Evolutionary conservation across 306 rosid species (phyloP), one percentile per base, ranked within the genome.

Genomic region (Ziziphus jujuba): DNA sequence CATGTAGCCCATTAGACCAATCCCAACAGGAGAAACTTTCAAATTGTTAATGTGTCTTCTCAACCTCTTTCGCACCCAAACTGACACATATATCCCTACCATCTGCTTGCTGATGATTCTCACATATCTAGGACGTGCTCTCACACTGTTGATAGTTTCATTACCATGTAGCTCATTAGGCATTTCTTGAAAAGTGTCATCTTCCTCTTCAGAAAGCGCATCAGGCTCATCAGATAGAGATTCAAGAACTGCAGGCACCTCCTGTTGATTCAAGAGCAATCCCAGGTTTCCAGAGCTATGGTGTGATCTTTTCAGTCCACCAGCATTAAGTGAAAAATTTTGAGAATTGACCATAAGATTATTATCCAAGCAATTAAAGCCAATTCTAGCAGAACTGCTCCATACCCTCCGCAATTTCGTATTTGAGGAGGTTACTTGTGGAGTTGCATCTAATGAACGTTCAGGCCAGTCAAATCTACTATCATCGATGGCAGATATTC

Each of bases 1-100:
- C 91, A 93, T 84, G 90, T 88, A 93, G 22, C 99, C 99, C 99
- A 93, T 90, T 34, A 90, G 84, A 67, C 99, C 99, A 81, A 88
- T 85, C 50, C 99, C 99, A 79, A 93, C 99, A 1, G 91, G 90
- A 17, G 91, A 90, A 72, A 93, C 99, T 72, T 77, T 79, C 89
- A 93, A 63, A 78, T 88, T 88, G 69, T 93, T 93, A 2, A 93
- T 55, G 64, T 83, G 99, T 56, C 99, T 88, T 72, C 99, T 84
- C 86, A 93, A 72, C 76, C 83, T 90, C 79, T 84, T 90, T 34
- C 86, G 91, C 67, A 93, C 97, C 99, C 99, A 93, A 75, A 90
- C 21, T 35, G 99, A 93, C 48, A 93, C 88, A 53, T 88, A 90
- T 43, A 93, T 88, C 70, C 99, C 99, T 28, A 93, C 97, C 99